Percentiles rank a stretch among this genome's conserved stretches.
Evolutionary conservation across 2,329 filamentous ascomycete genomes (phyloP).

Genomic region (Aspergillus ustus): DNA sequence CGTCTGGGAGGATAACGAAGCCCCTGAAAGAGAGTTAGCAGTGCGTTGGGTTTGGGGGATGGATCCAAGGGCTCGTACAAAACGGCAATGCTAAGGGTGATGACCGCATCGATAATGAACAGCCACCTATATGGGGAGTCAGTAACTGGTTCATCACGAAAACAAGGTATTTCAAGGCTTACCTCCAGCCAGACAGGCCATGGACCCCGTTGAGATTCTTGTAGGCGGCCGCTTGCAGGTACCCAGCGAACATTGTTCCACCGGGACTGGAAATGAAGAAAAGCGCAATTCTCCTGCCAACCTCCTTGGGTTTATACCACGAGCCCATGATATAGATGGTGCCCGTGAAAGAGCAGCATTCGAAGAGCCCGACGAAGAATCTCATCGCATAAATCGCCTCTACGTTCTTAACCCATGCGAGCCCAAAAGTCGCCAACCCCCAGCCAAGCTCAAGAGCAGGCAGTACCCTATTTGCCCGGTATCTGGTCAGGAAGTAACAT

Average conservation of each 20-base stretch:
- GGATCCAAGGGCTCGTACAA: neutral
- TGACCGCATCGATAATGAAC: neutral
- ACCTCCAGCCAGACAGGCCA: neutral
- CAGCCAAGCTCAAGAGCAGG: neutral
- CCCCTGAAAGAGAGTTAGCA: neutral
- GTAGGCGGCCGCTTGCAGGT: neutral
- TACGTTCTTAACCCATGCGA: neutral
- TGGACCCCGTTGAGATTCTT: neutral
- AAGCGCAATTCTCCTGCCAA: neutral
- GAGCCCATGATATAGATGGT: neutral
- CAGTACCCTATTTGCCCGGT: neutral
- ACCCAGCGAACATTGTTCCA: neutral
- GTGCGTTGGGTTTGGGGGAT: too few species aligned
- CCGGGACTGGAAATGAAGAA: neutral
- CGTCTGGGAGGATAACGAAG: neutral
- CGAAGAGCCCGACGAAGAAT: neutral
- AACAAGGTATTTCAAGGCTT: neutral
- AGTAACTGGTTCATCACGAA: neutral
- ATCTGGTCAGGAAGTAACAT: neutral
- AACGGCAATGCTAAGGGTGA: neutral
- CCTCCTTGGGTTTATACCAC: neutral
- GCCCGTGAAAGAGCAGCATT: neutral
- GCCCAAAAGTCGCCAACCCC: neutral
- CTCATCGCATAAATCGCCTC: neutral
- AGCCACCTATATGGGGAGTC: neutral